Base-by-base conservation (phyloP, 805 yeast species). In the Myxozyma lipomycoides region DNA sequence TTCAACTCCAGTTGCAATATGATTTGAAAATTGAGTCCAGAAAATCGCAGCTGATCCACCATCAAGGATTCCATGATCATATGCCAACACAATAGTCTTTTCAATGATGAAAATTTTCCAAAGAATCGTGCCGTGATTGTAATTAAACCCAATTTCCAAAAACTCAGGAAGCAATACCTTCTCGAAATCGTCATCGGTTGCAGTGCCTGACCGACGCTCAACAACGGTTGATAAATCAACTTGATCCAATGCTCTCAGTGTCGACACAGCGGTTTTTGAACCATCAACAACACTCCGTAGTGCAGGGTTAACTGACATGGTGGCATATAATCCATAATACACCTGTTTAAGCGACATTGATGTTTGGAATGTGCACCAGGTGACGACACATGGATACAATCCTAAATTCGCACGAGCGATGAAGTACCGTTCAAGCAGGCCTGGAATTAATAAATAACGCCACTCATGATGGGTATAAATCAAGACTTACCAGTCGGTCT, bases 1-100 rank as follows among this genome's bases (percentile, higher is more conserved):
- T 7, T 9, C 32, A 9, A 9, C 12, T 9, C 32, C 32, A 12
- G 32, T 9, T 28, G 32, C 12, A 7, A 28, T 9, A 28, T 7
- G 12, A 9, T 28, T 28, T 9, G 32, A 28, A 28, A 44, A 25
- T 7, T 19, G 17, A 23, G 23, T 17, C 30, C n/a, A 35, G 21
- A 46, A 46, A 6, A 46, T 22, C 22, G 34, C 49, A 23, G 48
- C 49, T 5, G 46, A 40, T n/a, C 6, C 18, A 21, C 49, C 49
- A 17, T 46, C 49, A 12, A 40, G 40, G 10, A 28, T 7, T n/a
- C 49, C 40, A 17, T 46, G 49, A 28, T 46, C 49, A 18, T 21
- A 46, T 10, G 32, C 49, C 19, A 46, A 24, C 28, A 30, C n/a
- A 12, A 46, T 15, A 4, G n/a, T 5, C n/a, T 18, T 7, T 19